phyloP scores from a whole-genome alignment of 1,139 yeast species.

The Kodamaea plutei region DNA sequence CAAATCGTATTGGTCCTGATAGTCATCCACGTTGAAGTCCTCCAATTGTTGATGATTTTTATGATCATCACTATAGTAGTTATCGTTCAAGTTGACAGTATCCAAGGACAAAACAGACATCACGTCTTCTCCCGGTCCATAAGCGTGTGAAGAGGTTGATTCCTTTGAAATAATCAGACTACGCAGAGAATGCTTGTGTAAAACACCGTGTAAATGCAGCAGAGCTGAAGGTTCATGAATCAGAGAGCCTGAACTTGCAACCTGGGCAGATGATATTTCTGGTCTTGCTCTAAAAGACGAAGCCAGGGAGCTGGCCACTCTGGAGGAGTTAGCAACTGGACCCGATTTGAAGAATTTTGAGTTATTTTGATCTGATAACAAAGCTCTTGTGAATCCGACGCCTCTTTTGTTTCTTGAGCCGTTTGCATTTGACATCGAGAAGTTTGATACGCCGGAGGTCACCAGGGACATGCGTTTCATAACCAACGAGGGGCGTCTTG shows the following conservation, averaged over 20 bases:
- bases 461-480: conserved; percentile 32
- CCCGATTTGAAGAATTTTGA: conserved; percentile 21
- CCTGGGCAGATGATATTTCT: background rate
- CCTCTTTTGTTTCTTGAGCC: conserved; percentile 9
- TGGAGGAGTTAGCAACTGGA: conserved; percentile 15
- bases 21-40: conserved; percentile 39
- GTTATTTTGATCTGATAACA: conserved; percentile 29
- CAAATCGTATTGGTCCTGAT: conserved; percentile 53
- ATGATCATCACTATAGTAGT: conserved; percentile 12
- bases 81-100: conserved; percentile 23
- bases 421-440: conserved; percentile 15
- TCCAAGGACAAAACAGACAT: conserved; percentile 38
- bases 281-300: conserved; percentile 8
- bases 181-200: conserved; percentile 34
- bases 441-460: conserved; percentile 29
- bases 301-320: conserved; percentile 16
- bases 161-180: conserved; percentile 34
- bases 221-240: conserved; percentile 9
- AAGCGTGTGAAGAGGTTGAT: conserved; percentile 14
- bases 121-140: conserved; percentile 27
- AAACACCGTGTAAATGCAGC: conserved; percentile 9
- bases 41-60: conserved; percentile 25
- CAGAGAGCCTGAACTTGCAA: conserved; percentile 2
- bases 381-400: conserved; percentile 44
- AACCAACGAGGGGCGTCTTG: conserved; percentile 25